Base-by-base conservation (phyloP, 257 asterid species). In the Perilla frutescens region DNA sequence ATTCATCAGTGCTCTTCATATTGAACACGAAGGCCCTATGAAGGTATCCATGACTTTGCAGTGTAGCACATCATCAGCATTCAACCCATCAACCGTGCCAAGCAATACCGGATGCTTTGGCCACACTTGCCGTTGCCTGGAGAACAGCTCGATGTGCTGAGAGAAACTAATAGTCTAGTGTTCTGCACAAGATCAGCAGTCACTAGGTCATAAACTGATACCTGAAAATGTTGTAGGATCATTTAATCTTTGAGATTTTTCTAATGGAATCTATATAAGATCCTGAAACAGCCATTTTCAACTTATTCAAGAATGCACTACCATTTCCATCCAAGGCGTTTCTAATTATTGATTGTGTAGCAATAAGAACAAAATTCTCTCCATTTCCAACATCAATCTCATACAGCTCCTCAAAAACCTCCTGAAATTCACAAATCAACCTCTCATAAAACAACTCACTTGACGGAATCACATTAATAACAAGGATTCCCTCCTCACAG, bases 301-400 rank as follows among this genome's bases (percentile, higher is more conserved):
- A 79, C 87, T 81, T 90, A 4, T 59, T 62, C 57, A 82, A 68
- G 60, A 93, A 76, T 37, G 73, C 41, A 41, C 81, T 60, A 7
- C 69, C 87, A 29, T 14, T 7, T 10, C 55, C 75, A 56, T 68
- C 71, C 31, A 48, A 54, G 60, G 41, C 78, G 54, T 69, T 54
- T 15, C 3, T 66, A 15, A 66, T 47, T 63, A 62, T 70, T 20
- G 91, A 88, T 41, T 77, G 75, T 0, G 91, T 74, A 20, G 95
- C 97, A 72, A 90, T 74, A 3, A 93, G 77, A 73, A 93, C 96
- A 66, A 88, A 70, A 82, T 91, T 93, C 79, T 91, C 97, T 79
- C 76, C 93, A 76, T 89, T 88, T 10, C 90, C 96, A 71, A 86
- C 91, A 78, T 89, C 95, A 41, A 93, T 87, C 82, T 87, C 95